These are phyloP conservation scores for Flueggea neowawraea DNA, from an alignment of 441 rosid genomes.

Conservation along the genomic window DNA sequence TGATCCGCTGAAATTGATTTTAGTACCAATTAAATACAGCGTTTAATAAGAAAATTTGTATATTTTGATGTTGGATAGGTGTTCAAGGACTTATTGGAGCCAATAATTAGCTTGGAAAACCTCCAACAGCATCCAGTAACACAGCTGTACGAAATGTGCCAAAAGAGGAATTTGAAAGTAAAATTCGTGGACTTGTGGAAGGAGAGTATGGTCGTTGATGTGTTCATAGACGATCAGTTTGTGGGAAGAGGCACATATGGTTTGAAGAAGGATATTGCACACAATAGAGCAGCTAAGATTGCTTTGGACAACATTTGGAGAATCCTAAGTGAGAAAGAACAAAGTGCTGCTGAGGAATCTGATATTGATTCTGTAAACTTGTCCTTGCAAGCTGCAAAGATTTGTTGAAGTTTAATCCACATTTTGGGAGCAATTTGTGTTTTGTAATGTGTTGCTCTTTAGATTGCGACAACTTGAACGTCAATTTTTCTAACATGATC, in stretches of 20 bases:
- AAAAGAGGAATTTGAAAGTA: slow-evolving; percentile 46
- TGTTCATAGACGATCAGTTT: slow-evolving; percentile 30
- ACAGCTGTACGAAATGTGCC: slow-evolving; percentile 48
- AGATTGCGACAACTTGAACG: too few relatives aligned
- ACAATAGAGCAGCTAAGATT: slow-evolving; percentile 57
- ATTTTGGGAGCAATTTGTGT: too few relatives aligned
- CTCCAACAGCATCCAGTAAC: slow-evolving; percentile 45
- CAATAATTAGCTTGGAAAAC: slow-evolving; percentile 38
- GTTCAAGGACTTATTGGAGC: slow-evolving; percentile 50
- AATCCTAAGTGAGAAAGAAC: slow-evolving; percentile 4
- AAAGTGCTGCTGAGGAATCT: too few relatives aligned
- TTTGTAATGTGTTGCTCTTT: too few relatives aligned
- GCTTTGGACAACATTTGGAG: slow-evolving; percentile 41
- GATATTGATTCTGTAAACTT: too few relatives aligned
- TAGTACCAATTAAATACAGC: too few relatives aligned
- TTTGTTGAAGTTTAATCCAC: too few relatives aligned
- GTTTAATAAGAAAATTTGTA: background rate
- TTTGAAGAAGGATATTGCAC: slow-evolving; percentile 53
- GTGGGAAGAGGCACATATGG: slow-evolving; percentile 39
- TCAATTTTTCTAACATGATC: too few relatives aligned
- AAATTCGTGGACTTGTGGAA: slow-evolving; percentile 52
- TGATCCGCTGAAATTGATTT: too few relatives aligned
- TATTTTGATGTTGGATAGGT: slow-evolving; percentile 23
- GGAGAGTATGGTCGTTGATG: slow-evolving; percentile 23
- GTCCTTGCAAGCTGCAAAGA: too few relatives aligned